Evolutionary conservation across 768 basidiomycete genomes (phyloP), one percentile per base, ranked within the genome.

Genomic region (Rhodotorula kratochvilovae): DNA sequence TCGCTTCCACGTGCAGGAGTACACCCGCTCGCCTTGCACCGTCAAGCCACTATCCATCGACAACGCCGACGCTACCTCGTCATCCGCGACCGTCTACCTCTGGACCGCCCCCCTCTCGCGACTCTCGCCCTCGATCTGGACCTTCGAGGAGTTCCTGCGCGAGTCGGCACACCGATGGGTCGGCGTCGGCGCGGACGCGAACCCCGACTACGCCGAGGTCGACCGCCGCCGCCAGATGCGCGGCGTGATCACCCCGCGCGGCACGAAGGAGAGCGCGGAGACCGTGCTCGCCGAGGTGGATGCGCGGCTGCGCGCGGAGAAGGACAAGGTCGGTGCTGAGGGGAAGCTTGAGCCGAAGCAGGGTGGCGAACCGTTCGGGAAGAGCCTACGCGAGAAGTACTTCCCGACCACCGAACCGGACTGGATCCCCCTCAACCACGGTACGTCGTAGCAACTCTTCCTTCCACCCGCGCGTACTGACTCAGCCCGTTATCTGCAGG

Each of bases 131-230:
- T 82, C 83, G 42, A 80, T 90, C 8, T 98, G 94, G 94, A 85
- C 87, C 0, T 93, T 89, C 77, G 86, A 87, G n/a, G 85, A 87
- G 6, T 96, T 96, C 77, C 84, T 95, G 42, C 80, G 81, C 76
- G 85, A 89, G 42, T 89, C 87, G 73, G 87, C 90, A 4, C 86
- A 86, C 84, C 88, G 88, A 67, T 94, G 92, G 92, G 84, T 89
- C 50, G 86, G 85, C 8, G 48, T 61, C 1, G 71, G 78, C 16
- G 80, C 76, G 12, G 80, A 81, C 29, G 68, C 70, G 15, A 66
- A 66, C 56, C 46, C 56, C 29, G 83, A 85, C 66, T 86, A 84
- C 67, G 80, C 75, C n/a, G 85, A 86, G 67, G 84, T 87, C 10
- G 88, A 88, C 76, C 80, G 82, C 67, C 80, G 82, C 66, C 80